Base-by-base conservation (phyloP, 129 eudicot genomes). In the Dittrichia graveolens region DNA sequence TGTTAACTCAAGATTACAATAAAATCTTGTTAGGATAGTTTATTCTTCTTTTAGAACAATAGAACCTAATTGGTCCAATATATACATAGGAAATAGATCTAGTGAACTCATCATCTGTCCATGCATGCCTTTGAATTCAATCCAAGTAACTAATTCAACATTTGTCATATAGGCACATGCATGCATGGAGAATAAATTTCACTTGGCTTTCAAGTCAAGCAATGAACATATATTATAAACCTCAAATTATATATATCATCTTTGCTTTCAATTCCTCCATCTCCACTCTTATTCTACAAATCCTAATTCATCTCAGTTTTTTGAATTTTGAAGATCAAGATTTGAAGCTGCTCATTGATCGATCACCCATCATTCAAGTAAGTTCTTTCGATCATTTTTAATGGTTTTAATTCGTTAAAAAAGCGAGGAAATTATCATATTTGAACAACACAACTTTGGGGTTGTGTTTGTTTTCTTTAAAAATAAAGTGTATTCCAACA, bases 151-250 rank as follows among this genome's bases (percentile, higher is more conserved):
- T 12, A 74, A 45, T 58, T 47, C 13, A 38, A 40, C 66, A 7
- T 54, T 75, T 75, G 79, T 44, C 71, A 69, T 77, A 31, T 41
- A 42, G 45, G 65, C 81, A 78, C 79, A 65, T 75, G 71, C 72
- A 45, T 70, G 77, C 58, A 60, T 49, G 49, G 18, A 53, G 81
- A 62, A 78, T 78, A 76, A 70, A 44, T 78, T 61, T 76, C 19
- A 61, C 81, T 78, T 78, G 56, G 72, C 81, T 78, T 78, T 7
- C 3, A 78, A 78, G 81, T 45, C 77, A 70, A 78, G 77, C 76
- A 78, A 78, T 70, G 55, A 61, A 61, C 81, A 70, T 69, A 24
- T 24, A 24, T 24, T 24, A 2, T 24, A 70, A 78, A 70, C 81
- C 68, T 61, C 59, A 69, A 35, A 69, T 59, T 13, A 47, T 55